These are phyloP conservation scores for Asterochloris sp. DNA, from an alignment of 139 green algal species.

Conservation along the genomic window DNA sequence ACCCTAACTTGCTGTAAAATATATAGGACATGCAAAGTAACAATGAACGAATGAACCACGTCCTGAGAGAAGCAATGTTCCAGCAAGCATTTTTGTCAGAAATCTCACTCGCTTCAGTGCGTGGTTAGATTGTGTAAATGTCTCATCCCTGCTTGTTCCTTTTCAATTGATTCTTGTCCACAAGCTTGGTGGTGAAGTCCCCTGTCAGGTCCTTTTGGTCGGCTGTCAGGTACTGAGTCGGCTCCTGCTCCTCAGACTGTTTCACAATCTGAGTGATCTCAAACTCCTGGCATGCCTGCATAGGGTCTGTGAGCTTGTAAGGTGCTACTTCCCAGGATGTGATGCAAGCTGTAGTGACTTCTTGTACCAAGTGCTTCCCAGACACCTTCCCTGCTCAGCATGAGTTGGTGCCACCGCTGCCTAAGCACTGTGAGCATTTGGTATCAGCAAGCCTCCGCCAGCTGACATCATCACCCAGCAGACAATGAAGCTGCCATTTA, in stretches of 20 bases:
- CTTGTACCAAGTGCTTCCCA: neutral
- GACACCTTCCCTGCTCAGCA: neutral
- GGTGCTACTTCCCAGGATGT: neutral
- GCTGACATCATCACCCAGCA: neutral
- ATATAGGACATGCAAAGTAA: too few species aligned
- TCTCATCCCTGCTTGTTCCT: too few species aligned
- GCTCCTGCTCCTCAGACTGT: conserved; percentile 35
- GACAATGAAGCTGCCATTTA: too few species aligned
- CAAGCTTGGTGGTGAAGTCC: conserved; percentile 15
- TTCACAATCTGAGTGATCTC: conserved; percentile 56
- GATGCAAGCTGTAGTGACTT: too few species aligned
- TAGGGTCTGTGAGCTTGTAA: neutral
- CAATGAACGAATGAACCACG: too few species aligned
- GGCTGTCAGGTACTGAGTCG: conserved; percentile 33
- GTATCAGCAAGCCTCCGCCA: neutral
- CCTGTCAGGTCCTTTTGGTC: conserved; percentile 18
- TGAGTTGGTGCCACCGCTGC: neutral
- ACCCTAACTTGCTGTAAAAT: too few species aligned
- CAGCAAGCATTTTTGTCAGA: too few species aligned
- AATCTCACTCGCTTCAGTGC: too few species aligned
- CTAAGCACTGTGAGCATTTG: neutral
- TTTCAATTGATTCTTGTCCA: neutral
- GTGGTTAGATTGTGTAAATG: too few species aligned
- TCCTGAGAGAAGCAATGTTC: too few species aligned
- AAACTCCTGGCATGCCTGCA: conserved; percentile 62